phyloP scores from a whole-genome alignment of 2,329 filamentous ascomycete species.

The Cadophora luteo-olivacea region DNA sequence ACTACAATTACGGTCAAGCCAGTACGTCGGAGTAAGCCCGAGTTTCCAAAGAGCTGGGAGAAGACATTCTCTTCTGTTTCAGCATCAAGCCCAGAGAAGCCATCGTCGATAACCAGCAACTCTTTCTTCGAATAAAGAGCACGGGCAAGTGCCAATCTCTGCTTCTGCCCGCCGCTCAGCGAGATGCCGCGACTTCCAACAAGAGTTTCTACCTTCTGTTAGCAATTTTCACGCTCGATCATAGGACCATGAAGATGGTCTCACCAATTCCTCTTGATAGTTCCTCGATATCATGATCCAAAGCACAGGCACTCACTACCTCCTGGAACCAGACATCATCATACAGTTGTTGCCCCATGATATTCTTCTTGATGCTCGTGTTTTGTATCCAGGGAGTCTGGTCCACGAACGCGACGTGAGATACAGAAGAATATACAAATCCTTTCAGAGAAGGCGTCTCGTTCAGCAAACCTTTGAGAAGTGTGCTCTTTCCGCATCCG shows the following conservation, averaged over 20 bases:
- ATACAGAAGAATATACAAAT: constrained; percentile 33
- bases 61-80: constrained; percentile 39
- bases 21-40: constrained; percentile 34
- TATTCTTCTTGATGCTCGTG: constrained; percentile 49
- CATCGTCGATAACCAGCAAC: constrained; percentile 42
- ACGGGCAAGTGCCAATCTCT: constrained; percentile 64
- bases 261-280: constrained; percentile 65
- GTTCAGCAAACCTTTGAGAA: constrained; percentile 42
- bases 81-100: constrained; percentile 41
- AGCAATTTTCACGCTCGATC: constrained; percentile 1
- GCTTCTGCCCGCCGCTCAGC: constrained; percentile 43
- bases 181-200: constrained; percentile 45
- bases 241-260: constrained; percentile 44
- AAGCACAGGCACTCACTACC: constrained; percentile 67
- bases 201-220: constrained; percentile 29
- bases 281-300: constrained; percentile 66
- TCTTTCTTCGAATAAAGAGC: constrained; percentile 47
- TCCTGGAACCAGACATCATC: not conserved
- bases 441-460: constrained; percentile 39
- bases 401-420: constrained; percentile 49
- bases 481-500: constrained; percentile 43
- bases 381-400: constrained; percentile 55
- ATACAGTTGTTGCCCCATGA: constrained; percentile 33
- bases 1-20: constrained; percentile 48
- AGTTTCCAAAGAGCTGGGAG: constrained; percentile 31